Percentiles rank a stretch among this genome's conserved stretches.
Conservation (phyloP, 768 basidiomycete species). For the Trametes gibbosa region DNA sequence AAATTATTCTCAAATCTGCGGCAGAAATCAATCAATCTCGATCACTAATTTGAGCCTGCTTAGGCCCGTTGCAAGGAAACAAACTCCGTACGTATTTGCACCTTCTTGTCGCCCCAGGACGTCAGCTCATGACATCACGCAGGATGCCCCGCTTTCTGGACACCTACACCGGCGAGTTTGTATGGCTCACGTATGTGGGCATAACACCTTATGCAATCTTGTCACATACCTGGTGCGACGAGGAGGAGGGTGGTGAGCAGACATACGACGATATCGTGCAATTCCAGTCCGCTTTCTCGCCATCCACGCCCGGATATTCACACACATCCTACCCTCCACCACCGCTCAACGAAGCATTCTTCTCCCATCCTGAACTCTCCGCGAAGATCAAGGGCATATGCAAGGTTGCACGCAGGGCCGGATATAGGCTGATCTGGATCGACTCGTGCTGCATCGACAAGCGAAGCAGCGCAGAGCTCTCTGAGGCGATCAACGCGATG, state of each 20-base stretch:
- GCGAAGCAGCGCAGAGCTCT: neutral
- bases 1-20: no score
- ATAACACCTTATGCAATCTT: neutral
- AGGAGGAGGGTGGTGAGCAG: neutral
- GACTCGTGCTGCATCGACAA: constrained; percentile 1
- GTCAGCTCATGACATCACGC: no score
- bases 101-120: no score
- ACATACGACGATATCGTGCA: neutral
- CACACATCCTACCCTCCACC: neutral
- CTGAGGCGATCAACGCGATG: constrained; percentile 1
- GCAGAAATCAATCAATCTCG: no score
- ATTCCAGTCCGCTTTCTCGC: no score
- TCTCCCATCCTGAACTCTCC: neutral
- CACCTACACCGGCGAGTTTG: neutral
- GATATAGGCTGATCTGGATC: neutral
- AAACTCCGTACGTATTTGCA: no score
- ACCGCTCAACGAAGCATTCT: neutral
- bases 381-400: neutral
- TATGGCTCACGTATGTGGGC: neutral
- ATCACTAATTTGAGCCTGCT: no score
- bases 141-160: neutral
- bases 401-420: neutral
- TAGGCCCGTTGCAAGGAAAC: no score
- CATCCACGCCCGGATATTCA: no score
- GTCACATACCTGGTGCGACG: neutral